phyloP scores from a whole-genome alignment of 768 basidiomycete species.

The Pleurotus djamor region DNA sequence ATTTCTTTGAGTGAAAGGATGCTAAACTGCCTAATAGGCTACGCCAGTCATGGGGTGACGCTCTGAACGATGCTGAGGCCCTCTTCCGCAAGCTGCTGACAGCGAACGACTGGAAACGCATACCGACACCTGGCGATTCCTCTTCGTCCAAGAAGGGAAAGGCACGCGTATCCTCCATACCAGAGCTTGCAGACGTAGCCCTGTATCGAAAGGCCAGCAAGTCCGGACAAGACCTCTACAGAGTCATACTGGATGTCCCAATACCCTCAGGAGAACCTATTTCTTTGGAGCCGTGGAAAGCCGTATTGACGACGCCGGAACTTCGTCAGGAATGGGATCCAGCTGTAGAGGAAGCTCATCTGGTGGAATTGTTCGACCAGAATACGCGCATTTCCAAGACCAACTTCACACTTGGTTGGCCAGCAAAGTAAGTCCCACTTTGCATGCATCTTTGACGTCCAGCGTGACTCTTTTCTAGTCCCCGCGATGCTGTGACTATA shows the following conservation, averaged over 20 bases:
- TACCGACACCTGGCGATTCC: conserved; percentile 42
- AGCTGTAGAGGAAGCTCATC: conserved; percentile 80
- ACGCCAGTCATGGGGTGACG: conserved; percentile 78
- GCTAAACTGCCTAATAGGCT: conserved; percentile 44
- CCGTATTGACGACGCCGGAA: conserved; percentile 83
- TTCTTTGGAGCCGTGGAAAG: conserved; percentile 77
- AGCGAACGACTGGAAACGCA: conserved; percentile 79
- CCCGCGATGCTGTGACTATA: conserved; percentile 92
- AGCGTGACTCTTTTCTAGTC: conserved; percentile 43
- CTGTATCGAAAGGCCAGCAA: conserved; percentile 74
- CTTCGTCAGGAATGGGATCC: conserved; percentile 92
- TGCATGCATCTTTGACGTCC: background rate
- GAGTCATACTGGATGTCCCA: conserved; percentile 70
- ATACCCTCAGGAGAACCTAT: conserved; percentile 59
- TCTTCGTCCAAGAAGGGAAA: conserved; percentile 60
- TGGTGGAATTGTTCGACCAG: conserved; percentile 85
- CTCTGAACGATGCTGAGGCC: conserved; percentile 71
- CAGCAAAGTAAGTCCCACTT: conserved; percentile 74
- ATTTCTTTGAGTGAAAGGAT: background rate
- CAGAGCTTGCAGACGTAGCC: conserved; percentile 69
- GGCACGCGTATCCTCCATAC: conserved; percentile 42
- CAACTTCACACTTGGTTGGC: conserved; percentile 94
- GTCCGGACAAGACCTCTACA: conserved; percentile 74
- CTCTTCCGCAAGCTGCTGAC: conserved; percentile 77
- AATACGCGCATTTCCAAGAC: conserved; percentile 86